These are phyloP conservation scores for Annulohypoxylon stygium DNA, from an alignment of 495 filamentous ascomycete species.

Conservation along the genomic window DNA sequence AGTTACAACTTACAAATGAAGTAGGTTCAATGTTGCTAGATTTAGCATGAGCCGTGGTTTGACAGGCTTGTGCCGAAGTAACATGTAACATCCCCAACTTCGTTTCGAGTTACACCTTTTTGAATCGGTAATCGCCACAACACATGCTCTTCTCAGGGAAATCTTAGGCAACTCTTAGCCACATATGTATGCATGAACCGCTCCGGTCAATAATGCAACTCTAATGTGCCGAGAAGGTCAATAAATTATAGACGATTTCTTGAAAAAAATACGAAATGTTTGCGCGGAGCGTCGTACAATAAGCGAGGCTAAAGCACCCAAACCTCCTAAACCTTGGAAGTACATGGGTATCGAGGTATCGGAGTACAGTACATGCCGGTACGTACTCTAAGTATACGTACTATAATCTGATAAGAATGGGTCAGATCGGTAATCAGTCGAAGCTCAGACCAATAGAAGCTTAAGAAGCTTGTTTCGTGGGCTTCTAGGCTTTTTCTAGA, in stretches of 20 bases:
- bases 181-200: background rate
- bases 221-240: constrained; percentile 26
- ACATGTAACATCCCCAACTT: background rate
- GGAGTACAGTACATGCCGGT: constrained; percentile 1
- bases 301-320: constrained; percentile 16
- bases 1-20: background rate
- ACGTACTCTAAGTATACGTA: constrained; percentile 20
- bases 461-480: constrained; percentile 27
- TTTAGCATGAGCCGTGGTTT: background rate
- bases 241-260: constrained; percentile 12
- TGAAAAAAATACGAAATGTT: constrained; percentile 22
- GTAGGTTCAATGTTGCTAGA: background rate
- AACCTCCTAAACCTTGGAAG: constrained; percentile 3
- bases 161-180: background rate
- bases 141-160: background rate
- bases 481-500: constrained; percentile 44
- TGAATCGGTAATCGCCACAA: constrained; percentile 22
- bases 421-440: constrained; percentile 46
- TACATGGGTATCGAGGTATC: background rate
- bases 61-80: constrained; percentile 22
- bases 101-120: constrained; percentile 2
- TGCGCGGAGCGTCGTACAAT: constrained; percentile 7
- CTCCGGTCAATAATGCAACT: constrained; percentile 28
- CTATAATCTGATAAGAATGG: constrained; percentile 43
- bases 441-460: constrained; percentile 39